Evolutionary conservation across 225 moss, liverwort and hornwort species (phyloP), one percentile per base, ranked within the genome.

Genomic region (Marchantia polymorpha): DNA sequence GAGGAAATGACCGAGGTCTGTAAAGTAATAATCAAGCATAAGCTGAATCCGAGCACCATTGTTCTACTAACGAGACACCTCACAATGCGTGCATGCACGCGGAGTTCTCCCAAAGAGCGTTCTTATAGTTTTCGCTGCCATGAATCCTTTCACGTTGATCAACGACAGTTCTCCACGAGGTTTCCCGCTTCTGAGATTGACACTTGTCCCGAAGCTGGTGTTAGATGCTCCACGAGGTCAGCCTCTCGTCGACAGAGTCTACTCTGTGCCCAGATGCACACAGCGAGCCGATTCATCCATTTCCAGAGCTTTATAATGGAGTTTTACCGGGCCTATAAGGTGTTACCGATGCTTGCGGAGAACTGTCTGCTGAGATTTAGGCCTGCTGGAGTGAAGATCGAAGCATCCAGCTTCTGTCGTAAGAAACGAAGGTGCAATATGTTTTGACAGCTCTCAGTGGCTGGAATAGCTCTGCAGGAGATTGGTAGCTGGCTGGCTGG

Each of bases 191-290:
- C 17, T 39, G 11, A 16, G 68, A 68, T 31, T 71, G 70, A 71
- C 70, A 71, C 70, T 71, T 71, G 70, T 71, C 70, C 70, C 14
- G 22, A 14, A 65, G 25, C 10, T 65, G n/a, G n/a, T n/a, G 63
- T 19, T 19, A 19, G 6, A 4, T 0, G 5, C 23, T 63, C 8
- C 63, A 8, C 3, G 8, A 16, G 17, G 16, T 58, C 15, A 58
- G 13, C 20, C 58, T 58, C 58, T 58, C 20, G 58, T 66, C 23
- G 5, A 8, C 66, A 66, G 58, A 66, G 66, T 14, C 66, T 12
- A 66, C 15, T 39, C 39, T 39, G 5, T 5, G 39, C 39, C 39
- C 39, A 5, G 39, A 29, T 31, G 13, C 14, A 30, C 13, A 14
- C 23, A 29, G 6, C 25, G 4, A 30, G 31, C 9, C 9, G 27